Percentiles rank a stretch among this genome's conserved stretches.
Evolutionary conservation across 441 rosid species (phyloP).

Genomic region (Populus hybrid): DNA sequence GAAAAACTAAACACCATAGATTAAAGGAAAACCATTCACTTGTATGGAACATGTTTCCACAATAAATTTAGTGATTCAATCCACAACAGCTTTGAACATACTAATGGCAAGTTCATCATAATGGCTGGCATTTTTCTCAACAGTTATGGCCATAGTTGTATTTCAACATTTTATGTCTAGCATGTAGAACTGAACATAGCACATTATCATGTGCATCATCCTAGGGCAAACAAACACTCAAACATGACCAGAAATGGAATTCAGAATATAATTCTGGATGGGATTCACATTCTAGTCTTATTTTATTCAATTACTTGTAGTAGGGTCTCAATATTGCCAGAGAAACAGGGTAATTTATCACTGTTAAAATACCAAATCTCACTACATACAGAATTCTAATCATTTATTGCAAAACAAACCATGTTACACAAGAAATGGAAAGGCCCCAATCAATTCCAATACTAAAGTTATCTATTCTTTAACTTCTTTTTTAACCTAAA

Average conservation of each 20-base stretch:
- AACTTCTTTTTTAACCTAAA: no score
- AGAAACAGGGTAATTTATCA: neutral
- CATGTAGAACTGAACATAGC: neutral
- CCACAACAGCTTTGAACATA: neutral
- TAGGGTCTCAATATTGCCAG: neutral
- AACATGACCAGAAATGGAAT: neutral
- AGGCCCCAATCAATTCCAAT: neutral
- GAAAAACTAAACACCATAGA: neutral
- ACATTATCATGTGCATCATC: neutral
- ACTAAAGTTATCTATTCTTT: neutral
- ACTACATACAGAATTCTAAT: neutral
- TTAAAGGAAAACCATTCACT: neutral
- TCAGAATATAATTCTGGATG: neutral
- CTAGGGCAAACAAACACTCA: neutral
- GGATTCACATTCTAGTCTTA: neutral
- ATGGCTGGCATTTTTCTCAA: neutral
- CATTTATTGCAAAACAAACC: neutral
- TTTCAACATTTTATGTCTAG: neutral
- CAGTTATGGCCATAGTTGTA: neutral
- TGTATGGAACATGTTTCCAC: neutral
- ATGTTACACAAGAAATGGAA: neutral
- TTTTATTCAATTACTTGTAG: neutral
- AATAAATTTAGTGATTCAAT: constrained; percentile 5
- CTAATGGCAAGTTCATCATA: neutral
- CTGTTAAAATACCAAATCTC: neutral